A percentile compares a stretch with the other conserved stretches of the same genome.
phyloP scores from a whole-genome alignment of 2,329 filamentous ascomycete genomes.

The Phaeophleospora eucalypticola region DNA sequence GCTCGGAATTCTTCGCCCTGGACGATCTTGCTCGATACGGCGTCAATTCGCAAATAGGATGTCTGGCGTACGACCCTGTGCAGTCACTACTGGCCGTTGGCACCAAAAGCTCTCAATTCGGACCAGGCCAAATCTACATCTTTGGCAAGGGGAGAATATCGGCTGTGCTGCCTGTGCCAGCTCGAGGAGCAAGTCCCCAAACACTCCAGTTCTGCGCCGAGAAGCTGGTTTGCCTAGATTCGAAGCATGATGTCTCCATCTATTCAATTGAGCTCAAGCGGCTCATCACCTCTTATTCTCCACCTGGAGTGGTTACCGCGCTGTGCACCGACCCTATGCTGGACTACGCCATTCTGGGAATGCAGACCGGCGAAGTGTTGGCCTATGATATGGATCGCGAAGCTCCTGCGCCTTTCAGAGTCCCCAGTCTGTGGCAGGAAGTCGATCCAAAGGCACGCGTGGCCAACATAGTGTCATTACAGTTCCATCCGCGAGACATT shows the following conservation, averaged over 20 bases:
- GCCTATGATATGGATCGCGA: slow-evolving; percentile 92
- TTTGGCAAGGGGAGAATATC: slow-evolving; percentile 79
- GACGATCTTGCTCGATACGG: slow-evolving; percentile 80
- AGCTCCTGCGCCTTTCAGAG: slow-evolving; percentile 68
- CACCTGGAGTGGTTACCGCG: slow-evolving; percentile 70
- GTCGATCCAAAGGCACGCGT: slow-evolving; percentile 64
- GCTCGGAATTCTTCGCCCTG: slow-evolving; percentile 71
- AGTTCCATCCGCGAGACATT: slow-evolving; percentile 86
- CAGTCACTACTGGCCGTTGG: slow-evolving; percentile 91
- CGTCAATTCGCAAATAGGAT: slow-evolving; percentile 63
- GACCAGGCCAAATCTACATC: slow-evolving; percentile 82
- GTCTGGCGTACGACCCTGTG: slow-evolving; percentile 84
- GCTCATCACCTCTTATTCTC: slow-evolving; percentile 65
- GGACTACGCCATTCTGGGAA: slow-evolving; percentile 85
- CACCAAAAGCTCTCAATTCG: slow-evolving; percentile 81
- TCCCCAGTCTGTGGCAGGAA: slow-evolving; percentile 83
- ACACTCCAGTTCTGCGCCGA: slow-evolving; percentile 80
- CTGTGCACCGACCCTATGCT: slow-evolving; percentile 82
- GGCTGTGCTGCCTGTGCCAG: slow-evolving; percentile 66
- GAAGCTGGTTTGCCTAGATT: slow-evolving; percentile 79
- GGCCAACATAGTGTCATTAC: slow-evolving; percentile 67
- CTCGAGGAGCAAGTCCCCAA: slow-evolving; percentile 66
- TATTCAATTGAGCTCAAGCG: slow-evolving; percentile 73
- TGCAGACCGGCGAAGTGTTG: slow-evolving; percentile 65
- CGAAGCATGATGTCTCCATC: slow-evolving; percentile 76